Base-by-base conservation (phyloP, 129 eudicot species). In the Dittrichia graveolens region DNA sequence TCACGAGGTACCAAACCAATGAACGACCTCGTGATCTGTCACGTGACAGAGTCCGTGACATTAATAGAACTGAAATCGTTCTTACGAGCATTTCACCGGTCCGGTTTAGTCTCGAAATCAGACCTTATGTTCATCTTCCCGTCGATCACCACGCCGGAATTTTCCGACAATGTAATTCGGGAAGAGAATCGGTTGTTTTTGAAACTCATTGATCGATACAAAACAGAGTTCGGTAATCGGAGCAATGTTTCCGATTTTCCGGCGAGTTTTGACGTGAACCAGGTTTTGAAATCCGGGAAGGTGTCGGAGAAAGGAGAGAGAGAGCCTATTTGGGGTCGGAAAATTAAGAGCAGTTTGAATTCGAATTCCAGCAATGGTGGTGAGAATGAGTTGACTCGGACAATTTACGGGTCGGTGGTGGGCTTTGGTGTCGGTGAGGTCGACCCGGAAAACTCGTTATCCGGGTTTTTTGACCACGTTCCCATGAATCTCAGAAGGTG, bases 241-340 rank as follows among this genome's bases (percentile, higher is more conserved):
- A 64, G 59, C 5, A 13, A 16, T 7, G 13, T 18, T 11, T 40
- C 41, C 5, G 67, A 71, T 40, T 60, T 55, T 12, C n/a, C 54
- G 65, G 80, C 76, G 70, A 74, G 88, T 68, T 80, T 86, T 19
- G 85, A 83, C 58, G 63, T 69, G 67, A 59, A 78, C 68, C 91
- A 84, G 77, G 85, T 89, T 71, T 8, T 69, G 74, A 85, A 81
- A 70, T 14, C 74, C 15, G 75, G 80, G 63, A 53, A 55, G 60
- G 85, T 60, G 62, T 61, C 58, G 46, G 91, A 74, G 4, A 76
- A 72, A 16, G 79, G 65, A n/a, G 95, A 89, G 59, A 77, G 65
- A n/a, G 95, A 89, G 59, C 65, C 96, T 0, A 80, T 93, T 38
- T 93, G 96, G 98, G 98, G 98, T 11, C 61, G 85, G 24, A 81